Conservation (phyloP, 768 basidiomycete species). For the Rhizopogon roseolus region DNA sequence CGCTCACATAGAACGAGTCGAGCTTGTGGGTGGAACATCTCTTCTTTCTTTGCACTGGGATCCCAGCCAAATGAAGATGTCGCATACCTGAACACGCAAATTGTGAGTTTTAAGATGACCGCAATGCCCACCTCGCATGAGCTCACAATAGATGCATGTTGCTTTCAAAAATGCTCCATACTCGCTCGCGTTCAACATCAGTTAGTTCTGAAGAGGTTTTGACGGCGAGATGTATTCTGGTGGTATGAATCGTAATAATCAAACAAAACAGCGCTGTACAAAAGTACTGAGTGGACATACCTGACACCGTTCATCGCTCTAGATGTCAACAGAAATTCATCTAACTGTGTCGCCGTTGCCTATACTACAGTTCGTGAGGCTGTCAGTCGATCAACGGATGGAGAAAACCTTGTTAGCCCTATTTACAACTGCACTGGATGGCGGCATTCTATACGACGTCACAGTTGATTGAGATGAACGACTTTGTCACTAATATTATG, state of each 20-base stretch:
- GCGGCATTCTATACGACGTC: conserved; percentile 13
- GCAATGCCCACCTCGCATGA: background rate
- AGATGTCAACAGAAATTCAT: conserved; percentile 9
- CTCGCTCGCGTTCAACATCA: conserved; percentile 30
- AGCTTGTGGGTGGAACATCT: conserved; percentile 56
- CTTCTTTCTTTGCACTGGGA: conserved; percentile 46
- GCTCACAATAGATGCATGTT: conserved; percentile 53
- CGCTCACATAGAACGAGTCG: conserved; percentile 51
- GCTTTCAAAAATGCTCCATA: conserved; percentile 48
- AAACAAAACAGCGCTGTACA: background rate
- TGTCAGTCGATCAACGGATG: background rate
- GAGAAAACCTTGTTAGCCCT: conserved; percentile 31
- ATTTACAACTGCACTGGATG: conserved; percentile 13
- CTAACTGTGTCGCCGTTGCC: conserved; percentile 19
- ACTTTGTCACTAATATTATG: background rate
- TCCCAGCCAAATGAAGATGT: conserved; percentile 66
- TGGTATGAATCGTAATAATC: background rate
- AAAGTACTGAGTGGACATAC: conserved; percentile 7
- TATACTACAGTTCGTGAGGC: conserved; percentile 5
- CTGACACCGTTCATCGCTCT: conserved; percentile 6
- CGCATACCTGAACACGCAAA: conserved; percentile 39
- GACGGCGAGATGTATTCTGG: conserved; percentile 20
- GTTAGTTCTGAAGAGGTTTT: conserved; percentile 28
- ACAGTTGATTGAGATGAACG: background rate
- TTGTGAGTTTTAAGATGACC: background rate